phyloP scores from a whole-genome alignment of 2,329 filamentous ascomycete genomes.

The Leptoxyphium fumago region DNA sequence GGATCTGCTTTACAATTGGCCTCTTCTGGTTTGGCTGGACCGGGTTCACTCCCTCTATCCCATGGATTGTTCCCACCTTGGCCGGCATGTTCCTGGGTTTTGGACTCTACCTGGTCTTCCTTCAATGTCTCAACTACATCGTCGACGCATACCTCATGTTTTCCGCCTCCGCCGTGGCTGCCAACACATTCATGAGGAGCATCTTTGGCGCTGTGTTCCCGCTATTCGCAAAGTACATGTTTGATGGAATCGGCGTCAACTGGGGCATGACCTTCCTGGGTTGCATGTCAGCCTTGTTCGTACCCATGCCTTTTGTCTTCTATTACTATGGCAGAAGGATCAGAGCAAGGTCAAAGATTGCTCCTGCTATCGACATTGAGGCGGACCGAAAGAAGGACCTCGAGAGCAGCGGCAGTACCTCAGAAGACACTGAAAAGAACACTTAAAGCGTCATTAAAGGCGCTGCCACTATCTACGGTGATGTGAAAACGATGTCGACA shows the following conservation, averaged over 20 bases:
- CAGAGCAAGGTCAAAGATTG: conserved; percentile 26
- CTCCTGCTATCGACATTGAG: conserved; percentile 13
- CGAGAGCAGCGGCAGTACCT: not conserved
- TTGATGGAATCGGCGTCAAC: conserved; percentile 35
- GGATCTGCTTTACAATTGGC: conserved; percentile 25
- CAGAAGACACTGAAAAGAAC: not conserved
- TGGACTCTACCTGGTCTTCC: conserved; percentile 27
- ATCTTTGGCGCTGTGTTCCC: conserved; percentile 33
- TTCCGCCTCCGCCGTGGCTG: conserved; percentile 21
- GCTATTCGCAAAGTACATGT: conserved; percentile 41
- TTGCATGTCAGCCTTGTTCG: conserved; percentile 26
- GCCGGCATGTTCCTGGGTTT: conserved; percentile 29
- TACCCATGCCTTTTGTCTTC: conserved; percentile 31
- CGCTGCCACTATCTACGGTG: too few species aligned
- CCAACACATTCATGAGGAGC: conserved; percentile 27
- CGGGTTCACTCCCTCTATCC: conserved; percentile 20
- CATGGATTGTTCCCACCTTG: conserved; percentile 31
- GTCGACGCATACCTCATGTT: conserved; percentile 45
- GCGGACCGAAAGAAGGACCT: not conserved
- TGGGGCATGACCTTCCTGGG: conserved; percentile 33
- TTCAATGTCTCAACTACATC: conserved; percentile 25
- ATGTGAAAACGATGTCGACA: too few species aligned
- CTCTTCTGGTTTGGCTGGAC: conserved; percentile 35
- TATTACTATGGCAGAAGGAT: conserved; percentile 29
- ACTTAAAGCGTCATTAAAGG: not conserved